Percentiles rank a stretch among this genome's conserved stretches.
phyloP scores from a whole-genome alignment of 345 rosid genomes.

The Bruguiera parviflora region DNA sequence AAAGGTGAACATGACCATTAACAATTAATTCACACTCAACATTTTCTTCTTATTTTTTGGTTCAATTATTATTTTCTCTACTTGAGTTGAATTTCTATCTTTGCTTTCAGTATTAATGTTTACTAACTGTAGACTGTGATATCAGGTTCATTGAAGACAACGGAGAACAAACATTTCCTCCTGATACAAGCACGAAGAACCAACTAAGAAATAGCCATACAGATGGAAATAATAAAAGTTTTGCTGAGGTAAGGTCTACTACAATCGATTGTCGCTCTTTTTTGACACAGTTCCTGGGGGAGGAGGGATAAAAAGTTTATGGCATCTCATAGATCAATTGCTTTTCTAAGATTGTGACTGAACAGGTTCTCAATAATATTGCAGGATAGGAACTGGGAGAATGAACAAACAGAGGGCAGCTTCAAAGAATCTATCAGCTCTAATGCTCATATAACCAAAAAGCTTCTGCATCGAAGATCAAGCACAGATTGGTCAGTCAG shows the following conservation, averaged over 20 bases:
- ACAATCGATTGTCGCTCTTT: background rate
- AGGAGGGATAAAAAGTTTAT: background rate
- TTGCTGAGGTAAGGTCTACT: constrained; percentile 42
- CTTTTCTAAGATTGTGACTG: constrained; percentile 10
- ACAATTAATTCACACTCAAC: background rate
- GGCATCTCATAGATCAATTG: constrained; percentile 1
- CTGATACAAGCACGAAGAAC: constrained; percentile 48
- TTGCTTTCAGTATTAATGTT: background rate
- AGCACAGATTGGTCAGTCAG: constrained; percentile 90
- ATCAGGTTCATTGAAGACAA: constrained; percentile 41
- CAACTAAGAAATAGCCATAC: constrained; percentile 41
- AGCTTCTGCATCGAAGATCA: constrained; percentile 51
- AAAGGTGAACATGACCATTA: constrained; percentile 15
- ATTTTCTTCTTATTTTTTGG: no score
- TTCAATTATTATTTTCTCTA: background rate
- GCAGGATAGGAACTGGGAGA: constrained; percentile 17
- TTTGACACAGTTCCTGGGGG: background rate
- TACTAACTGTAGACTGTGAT: constrained; percentile 12
- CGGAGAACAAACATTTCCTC: constrained; percentile 36
- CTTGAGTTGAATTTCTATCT: background rate
- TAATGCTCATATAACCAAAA: constrained; percentile 15
- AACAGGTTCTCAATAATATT: background rate
- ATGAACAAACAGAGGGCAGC: constrained; percentile 18
- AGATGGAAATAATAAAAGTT: constrained; percentile 41
- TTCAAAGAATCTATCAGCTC: constrained; percentile 12